phyloP scores from a whole-genome alignment of 1,284 basidiomycete genomes.

The Trichosporon inkin region DNA sequence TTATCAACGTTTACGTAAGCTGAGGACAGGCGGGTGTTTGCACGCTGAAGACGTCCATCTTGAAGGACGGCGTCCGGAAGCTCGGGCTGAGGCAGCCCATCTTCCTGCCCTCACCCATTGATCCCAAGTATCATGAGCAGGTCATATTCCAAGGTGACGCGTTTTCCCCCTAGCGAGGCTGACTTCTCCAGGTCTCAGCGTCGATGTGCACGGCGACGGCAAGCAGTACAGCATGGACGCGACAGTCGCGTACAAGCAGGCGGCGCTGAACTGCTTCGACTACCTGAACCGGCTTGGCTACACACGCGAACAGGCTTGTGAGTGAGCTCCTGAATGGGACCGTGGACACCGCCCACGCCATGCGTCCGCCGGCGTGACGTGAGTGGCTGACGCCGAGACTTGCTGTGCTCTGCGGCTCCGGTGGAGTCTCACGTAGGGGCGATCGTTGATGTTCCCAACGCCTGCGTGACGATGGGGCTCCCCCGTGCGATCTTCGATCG shows the following conservation, averaged over 20 bases:
- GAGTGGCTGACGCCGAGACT: conserved; percentile 50
- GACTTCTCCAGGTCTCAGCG: background rate
- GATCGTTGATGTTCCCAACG: conserved; percentile 70
- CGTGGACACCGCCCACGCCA: background rate
- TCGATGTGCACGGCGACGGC: conserved; percentile 19
- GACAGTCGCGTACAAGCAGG: conserved; percentile 62
- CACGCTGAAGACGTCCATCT: conserved; percentile 11
- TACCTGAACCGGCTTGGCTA: conserved; percentile 57
- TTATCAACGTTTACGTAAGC: conserved; percentile 50
- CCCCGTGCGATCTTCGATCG: conserved; percentile 69
- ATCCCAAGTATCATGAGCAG: conserved; percentile 22
- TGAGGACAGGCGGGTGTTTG: conserved; percentile 6
- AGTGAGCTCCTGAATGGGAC: background rate
- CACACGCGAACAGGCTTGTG: conserved; percentile 61
- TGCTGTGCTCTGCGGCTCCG: conserved; percentile 69
- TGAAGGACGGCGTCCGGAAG: conserved; percentile 14
- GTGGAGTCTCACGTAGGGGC: conserved; percentile 67
- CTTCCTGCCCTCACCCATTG: conserved; percentile 18
- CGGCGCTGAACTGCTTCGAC: conserved; percentile 68
- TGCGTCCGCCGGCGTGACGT: too few species aligned
- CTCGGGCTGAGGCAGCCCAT: conserved; percentile 18
- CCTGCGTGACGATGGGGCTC: conserved; percentile 67
- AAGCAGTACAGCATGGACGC: conserved; percentile 17
- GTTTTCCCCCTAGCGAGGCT: background rate
- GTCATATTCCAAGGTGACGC: conserved; percentile 17